These are phyloP conservation scores for Astrothelium subdiscretum DNA, from an alignment of 495 filamentous ascomycete genomes.

Conservation along the genomic window DNA sequence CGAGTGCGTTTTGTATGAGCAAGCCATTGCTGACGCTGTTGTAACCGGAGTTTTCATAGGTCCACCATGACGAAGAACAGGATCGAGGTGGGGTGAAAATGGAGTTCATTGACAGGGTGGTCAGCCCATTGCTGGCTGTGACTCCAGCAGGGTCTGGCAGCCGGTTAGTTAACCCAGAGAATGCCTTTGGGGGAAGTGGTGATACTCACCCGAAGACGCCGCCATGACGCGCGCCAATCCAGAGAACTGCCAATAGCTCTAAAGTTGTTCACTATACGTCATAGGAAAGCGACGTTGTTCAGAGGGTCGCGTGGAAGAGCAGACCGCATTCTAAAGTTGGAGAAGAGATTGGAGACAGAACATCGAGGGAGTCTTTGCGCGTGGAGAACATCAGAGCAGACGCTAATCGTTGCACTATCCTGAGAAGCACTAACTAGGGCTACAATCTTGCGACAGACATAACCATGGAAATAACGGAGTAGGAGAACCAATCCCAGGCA, in stretches of 20 bases:
- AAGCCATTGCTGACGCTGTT: not conserved
- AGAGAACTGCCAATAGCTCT: not conserved
- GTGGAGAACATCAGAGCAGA: not conserved
- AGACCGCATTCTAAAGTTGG: not conserved
- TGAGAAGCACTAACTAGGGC: not conserved
- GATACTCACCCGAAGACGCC: not conserved
- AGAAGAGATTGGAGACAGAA: not conserved
- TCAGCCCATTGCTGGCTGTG: not conserved
- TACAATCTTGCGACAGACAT: not conserved
- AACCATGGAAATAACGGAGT: no score
- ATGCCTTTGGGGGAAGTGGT: not conserved
- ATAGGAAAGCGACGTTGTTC: not conserved
- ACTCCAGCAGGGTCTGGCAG: not conserved
- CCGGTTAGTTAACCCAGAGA: not conserved
- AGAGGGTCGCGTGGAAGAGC: not conserved
- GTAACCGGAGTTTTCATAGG: not conserved
- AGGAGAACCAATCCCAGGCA: no score
- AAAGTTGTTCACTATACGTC: not conserved
- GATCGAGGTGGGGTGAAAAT: not conserved
- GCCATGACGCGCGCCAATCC: not conserved
- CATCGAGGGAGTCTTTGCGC: not conserved
- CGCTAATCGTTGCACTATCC: not conserved
- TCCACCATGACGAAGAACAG: not conserved
- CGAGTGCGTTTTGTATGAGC: not conserved
- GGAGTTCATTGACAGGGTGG: not conserved